Base-by-base conservation (phyloP, 2,329 filamentous ascomycete species). In the Domatiomyces catenatus region DNA sequence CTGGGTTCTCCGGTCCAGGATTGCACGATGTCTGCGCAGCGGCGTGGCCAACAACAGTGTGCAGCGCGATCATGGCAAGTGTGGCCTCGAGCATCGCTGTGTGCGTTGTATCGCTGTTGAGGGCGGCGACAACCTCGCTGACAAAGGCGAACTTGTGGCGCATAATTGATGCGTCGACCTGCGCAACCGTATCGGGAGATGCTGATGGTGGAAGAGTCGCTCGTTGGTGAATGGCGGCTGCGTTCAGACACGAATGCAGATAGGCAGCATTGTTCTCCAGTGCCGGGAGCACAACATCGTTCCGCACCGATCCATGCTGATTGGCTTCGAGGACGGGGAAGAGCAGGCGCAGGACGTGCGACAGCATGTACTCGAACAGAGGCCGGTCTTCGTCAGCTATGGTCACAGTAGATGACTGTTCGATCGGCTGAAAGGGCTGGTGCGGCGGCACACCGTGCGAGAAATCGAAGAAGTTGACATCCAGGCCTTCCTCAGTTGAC, bases 41-140 rank as follows among this genome's bases (percentile, higher is more conserved):
- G 50, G 82, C 81, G 60, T 86, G 80, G 49, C 90, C 90, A 56
- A 96, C 90, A 22, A 86, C 83, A 69, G 85, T 92, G 64, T 94
- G 87, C 72, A 95, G 93, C 71, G 94, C 92, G 65, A 95, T 94
- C 79, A 96, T 88, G 48, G 86, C 88, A 4, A 96, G 76, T 0
- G 89, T 88, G 1, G 90, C 88, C 67, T 96, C 90, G 10, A 96
- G 79, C 60, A 94, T 93, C 66, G 92, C 80, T 53, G 84, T 77
- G 65, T 94, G 88, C 63, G 94, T 76, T 62, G 83, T 81, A 63
- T 95, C 88, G 52, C 76, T 75, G 62, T 81, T 81, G 50, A 96
- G 76, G 0, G 86, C 82, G 55, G 88, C 81, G 65, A 88, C 94
- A 2, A 96, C 76, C 59, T 86, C 81, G 7, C 84, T 83, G 59